A percentile compares a stretch with the other conserved stretches of the same genome.
Conservation (phyloP, 768 basidiomycete genomes). For the Amyloporia xantha region DNA sequence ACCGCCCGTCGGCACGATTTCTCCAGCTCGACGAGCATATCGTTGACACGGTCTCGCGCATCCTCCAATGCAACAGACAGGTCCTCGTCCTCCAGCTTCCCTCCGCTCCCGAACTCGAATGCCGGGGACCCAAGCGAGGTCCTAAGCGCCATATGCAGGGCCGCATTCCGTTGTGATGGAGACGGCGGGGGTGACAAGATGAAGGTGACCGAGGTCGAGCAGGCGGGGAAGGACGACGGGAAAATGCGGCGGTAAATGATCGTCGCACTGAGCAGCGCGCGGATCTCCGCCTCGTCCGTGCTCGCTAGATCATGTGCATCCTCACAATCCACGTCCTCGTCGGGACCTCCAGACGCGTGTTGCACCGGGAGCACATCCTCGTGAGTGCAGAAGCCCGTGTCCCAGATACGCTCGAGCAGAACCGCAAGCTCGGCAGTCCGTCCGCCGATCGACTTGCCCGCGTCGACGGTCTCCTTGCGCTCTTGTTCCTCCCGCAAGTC, state of each 20-base stretch:
- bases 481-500: conserved; percentile 31
- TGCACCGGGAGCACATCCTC: conserved; percentile 21
- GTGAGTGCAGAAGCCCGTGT: conserved; percentile 27
- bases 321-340: conserved; percentile 23
- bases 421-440: conserved; percentile 45
- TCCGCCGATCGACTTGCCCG: conserved; percentile 61
- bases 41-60: conserved; percentile 70
- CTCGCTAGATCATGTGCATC: conserved; percentile 22
- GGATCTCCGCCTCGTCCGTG: conserved; percentile 39
- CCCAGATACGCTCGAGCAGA: conserved; percentile 52
- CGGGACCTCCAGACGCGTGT: neutral
- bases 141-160: conserved; percentile 40
- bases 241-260: conserved; percentile 60
- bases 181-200: conserved; percentile 59
- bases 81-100: conserved; percentile 31
- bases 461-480: conserved; percentile 45
- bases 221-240: conserved; percentile 25
- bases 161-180: conserved; percentile 33
- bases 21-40: conserved; percentile 46
- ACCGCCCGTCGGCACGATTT: conserved; percentile 19
- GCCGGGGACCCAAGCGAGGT: conserved; percentile 47
- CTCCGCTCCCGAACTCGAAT: conserved; percentile 32
- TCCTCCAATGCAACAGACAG: conserved; percentile 54
- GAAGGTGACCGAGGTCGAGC: conserved; percentile 29
- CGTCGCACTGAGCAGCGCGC: conserved; percentile 50